Base-by-base conservation (phyloP, 768 basidiomycete species). In the Panus rudis region DNA sequence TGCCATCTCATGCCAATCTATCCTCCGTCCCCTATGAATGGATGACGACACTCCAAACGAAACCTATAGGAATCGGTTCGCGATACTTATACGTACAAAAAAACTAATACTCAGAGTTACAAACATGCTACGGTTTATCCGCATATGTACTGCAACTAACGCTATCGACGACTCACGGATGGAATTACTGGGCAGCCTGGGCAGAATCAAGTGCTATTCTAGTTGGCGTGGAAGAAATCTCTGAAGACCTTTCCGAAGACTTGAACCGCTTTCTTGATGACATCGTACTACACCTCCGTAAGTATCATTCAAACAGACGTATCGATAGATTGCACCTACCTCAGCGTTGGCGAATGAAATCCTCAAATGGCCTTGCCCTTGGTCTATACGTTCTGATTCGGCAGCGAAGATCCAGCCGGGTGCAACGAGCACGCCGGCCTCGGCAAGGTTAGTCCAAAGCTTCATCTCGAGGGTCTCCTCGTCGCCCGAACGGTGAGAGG, bases 381-480 rank as follows among this genome's bases (percentile, higher is more conserved):
- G 49, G 26, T 46, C 54, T 35, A 19, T 42, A 51, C 13, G 45
- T 40, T 50, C 45, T 2, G 41, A 41, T 20, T 61, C 54, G 3
- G 73, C 61, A 17, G 67, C 58, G 54, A 78, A 80, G 53, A 70
- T 57, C 61, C 42, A 65, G 51, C 84, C 85, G 33, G 86, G 84
- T 0, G 68, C 74, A 41, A 85, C 62, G 30, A 90, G 65, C 23
- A 90, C 69, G 13, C 78, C 75, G 17, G 70, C 70, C 35, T 83
- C 73, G 3, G 78, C 78, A 7, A 88, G 59, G 25, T 70, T 67
- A 13, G 56, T 61, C 73, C 76, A 89, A 1, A 91, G 70, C 46
- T 78, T 69, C 48, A 65, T 65, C 58, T 84, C 80, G 21, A 76
- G 60, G 1, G 64, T 58, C 40, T 73, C 63, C 46, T 65, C 57